phyloP scores from a whole-genome alignment of 2,329 filamentous ascomycete species.

The Pestalotiopsis sp. region DNA sequence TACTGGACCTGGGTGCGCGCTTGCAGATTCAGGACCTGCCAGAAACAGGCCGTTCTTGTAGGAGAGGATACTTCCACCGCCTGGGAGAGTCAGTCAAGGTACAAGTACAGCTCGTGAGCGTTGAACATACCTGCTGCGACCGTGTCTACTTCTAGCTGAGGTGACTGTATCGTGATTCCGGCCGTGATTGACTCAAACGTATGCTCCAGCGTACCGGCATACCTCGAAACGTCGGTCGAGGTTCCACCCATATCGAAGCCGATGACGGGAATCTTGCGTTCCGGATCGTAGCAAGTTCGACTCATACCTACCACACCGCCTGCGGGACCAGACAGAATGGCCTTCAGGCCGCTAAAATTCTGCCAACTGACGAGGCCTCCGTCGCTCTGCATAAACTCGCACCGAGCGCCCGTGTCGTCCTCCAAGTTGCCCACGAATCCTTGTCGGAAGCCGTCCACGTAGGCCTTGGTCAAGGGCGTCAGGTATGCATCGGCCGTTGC shows the following conservation, averaged over 20 bases:
- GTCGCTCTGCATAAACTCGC: conserved; percentile 38
- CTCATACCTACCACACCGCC: conserved; percentile 79
- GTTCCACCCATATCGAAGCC: conserved; percentile 82
- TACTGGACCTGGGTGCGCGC: conserved; percentile 71
- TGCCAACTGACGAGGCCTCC: conserved; percentile 56
- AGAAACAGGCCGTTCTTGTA: conserved; percentile 75
- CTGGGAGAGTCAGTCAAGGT: conserved; percentile 28
- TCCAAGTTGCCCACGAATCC: conserved; percentile 19
- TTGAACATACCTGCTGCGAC: conserved; percentile 59
- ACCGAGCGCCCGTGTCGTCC: conserved; percentile 7
- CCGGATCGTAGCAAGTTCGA: conserved; percentile 64
- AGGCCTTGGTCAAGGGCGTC: conserved; percentile 22
- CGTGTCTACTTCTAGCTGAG: conserved; percentile 82
- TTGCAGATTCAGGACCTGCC: conserved; percentile 75
- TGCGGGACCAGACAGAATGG: conserved; percentile 75
- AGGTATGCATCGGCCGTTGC: conserved; percentile 25
- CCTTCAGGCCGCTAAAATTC: conserved; percentile 69
- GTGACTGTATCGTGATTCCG: conserved; percentile 77
- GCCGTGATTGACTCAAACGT: conserved; percentile 44
- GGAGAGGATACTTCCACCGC: conserved; percentile 71
- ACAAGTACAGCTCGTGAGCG: background rate
- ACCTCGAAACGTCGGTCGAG: conserved; percentile 74
- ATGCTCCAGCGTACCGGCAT: conserved; percentile 50
- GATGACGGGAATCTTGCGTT: conserved; percentile 69
- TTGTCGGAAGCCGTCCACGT: conserved; percentile 22